Evolutionary conservation across 108 stramenopile species (phyloP).

Genomic region (Seminavis robusta): DNA sequence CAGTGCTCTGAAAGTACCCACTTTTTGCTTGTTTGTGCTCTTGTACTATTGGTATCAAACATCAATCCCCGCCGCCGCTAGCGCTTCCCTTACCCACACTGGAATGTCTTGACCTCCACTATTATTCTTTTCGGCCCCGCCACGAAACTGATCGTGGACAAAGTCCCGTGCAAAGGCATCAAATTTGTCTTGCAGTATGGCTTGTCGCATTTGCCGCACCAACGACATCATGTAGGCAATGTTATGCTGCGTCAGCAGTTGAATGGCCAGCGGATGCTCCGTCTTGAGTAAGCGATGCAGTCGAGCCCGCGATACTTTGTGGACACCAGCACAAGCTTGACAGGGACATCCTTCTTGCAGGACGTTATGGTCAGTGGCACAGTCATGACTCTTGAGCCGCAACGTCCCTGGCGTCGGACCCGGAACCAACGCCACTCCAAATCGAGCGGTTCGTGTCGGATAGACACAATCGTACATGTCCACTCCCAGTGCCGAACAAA

Average conservation of each 20-base stretch:
- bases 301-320: slow-evolving; percentile 65
- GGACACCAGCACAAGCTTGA: slow-evolving; percentile 56
- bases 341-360: slow-evolving; percentile 82
- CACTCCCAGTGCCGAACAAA: slow-evolving; percentile 95
- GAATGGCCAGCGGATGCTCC: slow-evolving; percentile 69
- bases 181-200: slow-evolving; percentile 78
- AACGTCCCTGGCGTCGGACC: slow-evolving; percentile 64
- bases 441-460: slow-evolving; percentile 95
- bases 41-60: too few relatives aligned
- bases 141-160: slow-evolving; percentile 63
- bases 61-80: slow-evolving; percentile 64
- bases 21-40: too few relatives aligned
- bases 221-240: slow-evolving; percentile 93
- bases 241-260: slow-evolving; percentile 94
- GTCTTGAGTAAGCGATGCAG: slow-evolving; percentile 82
- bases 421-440: slow-evolving; percentile 89
- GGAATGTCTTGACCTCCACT: slow-evolving; percentile 64
- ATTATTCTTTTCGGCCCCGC: slow-evolving; percentile 35
- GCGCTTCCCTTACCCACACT: slow-evolving; percentile 83
- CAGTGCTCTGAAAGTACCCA: too few relatives aligned
- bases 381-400: slow-evolving; percentile 74
- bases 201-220: slow-evolving; percentile 82
- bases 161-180: slow-evolving; percentile 69
- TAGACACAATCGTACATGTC: slow-evolving; percentile 99
- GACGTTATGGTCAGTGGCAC: slow-evolving; percentile 45